Base-by-base conservation (phyloP, 176 grass and related monocot genomes). In the Avena atlantica region DNA sequence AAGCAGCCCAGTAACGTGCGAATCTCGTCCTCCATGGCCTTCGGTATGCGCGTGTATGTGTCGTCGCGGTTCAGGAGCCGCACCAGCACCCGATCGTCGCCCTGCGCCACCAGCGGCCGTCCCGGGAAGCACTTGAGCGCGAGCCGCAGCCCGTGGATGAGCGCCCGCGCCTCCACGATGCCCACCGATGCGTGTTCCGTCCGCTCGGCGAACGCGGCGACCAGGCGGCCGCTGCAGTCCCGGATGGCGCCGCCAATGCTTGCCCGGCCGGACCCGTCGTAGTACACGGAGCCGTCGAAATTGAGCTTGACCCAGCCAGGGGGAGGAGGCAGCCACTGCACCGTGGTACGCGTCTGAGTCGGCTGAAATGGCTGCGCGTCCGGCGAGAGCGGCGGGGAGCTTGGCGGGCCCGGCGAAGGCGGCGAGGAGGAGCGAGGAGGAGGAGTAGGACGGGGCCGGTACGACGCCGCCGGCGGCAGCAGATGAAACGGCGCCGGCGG, bases 41-140 rank as follows among this genome's bases (percentile, higher is more conserved):
- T 4, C 3, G 80, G 49, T 21, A 82, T 56, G 27, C 64, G 64
- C 25, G 19, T 56, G 47, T 70, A 19, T 2, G 64, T 82, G 27
- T 55, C 64, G 64, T 82, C 49, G 29, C 64, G 19, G 48, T 17
- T 48, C 12, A 82, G 49, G 17, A 82, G 80, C 64, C 16, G 17
- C 29, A 82, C 49, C 64, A 82, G 80, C 19, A 70, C 19, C 2
- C 14, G 64, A 13, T 82, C 80, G 48, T 82, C 80, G 64, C 64
- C 80, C 31, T 82, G 64, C 27, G 70, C 29, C 19, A 70, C 48
- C 27, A 82, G 49, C 55, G 16, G 40, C 1, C 1, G 45, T 2
- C 4, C 0, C 24, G 36, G 1, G 27, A 0, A 55, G 17, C 7
- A 5, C 4, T 42, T 42, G 40, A 69, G 19, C 12, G 80, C 64